Evolutionary conservation across 2,329 filamentous ascomycete genomes (phyloP), one percentile per base, ranked within the genome.

Genomic region (Arachnopeziza araneosa): DNA sequence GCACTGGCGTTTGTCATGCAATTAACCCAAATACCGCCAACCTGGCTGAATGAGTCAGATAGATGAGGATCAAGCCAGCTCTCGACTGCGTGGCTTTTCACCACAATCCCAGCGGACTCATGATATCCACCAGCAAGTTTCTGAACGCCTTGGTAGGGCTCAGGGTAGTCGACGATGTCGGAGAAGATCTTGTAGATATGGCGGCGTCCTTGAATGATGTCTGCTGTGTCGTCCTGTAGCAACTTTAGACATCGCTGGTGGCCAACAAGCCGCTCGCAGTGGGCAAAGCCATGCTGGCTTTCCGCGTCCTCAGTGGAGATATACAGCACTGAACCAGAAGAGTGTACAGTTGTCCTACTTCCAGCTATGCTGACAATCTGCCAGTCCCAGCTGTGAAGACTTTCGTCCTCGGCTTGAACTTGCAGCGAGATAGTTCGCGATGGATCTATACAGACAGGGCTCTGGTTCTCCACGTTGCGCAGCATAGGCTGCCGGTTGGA

Each of bases 181-280:
- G 21, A 22, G 22, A 63, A 63, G 6, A 32, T 36, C 19, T 52
- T 54, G 52, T 63, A 63, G 36, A 63, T 63, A 44, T 53, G 56
- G 6, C 52, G 59, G 19, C 44, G 48, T 6, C 59, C 57, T 23
- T 51, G 52, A 19, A 63, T 53, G 3, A 19, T 12, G 9, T 63
- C 58, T 1, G 53, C 60, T 14, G 54, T 44, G 1, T n/a, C 17
- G 26, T 32, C 51, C 17, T 58, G 36, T 4, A 63, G 50, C 10
- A 63, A 17, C 9, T 52, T 32, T 1, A 54, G 14, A 17, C 57
- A 55, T n/a, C 55, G 60, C 48, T 54, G 14, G 2, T 32, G 24
- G 2, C 52, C 50, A 21, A 55, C 23, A 14, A 63, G 32, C 12
- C 51, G 58, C n/a, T 58, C 54, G 14, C 49, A 60, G 5, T 32